phyloP scores from a whole-genome alignment of 163 green algal genomes.

The Trebouxia gelatinosa region DNA sequence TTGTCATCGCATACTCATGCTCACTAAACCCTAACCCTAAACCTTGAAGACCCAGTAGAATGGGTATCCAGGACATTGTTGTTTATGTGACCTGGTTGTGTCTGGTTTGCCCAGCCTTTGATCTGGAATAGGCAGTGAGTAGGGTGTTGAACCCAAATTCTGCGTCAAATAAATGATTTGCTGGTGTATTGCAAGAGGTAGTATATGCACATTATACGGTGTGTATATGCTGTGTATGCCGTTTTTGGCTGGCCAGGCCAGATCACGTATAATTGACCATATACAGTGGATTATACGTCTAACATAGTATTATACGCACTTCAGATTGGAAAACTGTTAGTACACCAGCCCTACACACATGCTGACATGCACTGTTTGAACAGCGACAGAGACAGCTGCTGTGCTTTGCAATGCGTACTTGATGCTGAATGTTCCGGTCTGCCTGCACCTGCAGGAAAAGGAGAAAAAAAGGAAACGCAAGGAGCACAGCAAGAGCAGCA shows the following conservation, averaged over 20 bases:
- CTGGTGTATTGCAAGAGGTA: background rate
- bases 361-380: too few species aligned
- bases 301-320: too few species aligned
- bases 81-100: background rate
- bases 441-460: conserved; percentile 30
- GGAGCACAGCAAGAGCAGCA: conserved; percentile 40
- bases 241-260: conserved; percentile 8
- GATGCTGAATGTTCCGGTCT: too few species aligned
- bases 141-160: conserved; percentile 5
- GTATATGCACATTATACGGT: conserved; percentile 2
- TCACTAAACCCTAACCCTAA: background rate
- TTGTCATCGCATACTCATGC: background rate
- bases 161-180: conserved; percentile 12
- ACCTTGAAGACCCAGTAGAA: background rate
- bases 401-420: too few species aligned
- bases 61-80: background rate
- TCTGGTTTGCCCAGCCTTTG: background rate
- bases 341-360: too few species aligned
- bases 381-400: too few species aligned
- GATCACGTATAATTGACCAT: background rate
- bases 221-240: conserved; percentile 4
- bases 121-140: background rate
- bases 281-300: conserved; percentile 14
- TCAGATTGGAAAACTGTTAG: too few species aligned
- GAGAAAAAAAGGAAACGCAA: conserved; percentile 31